Conservation (phyloP, 1,284 basidiomycete species). For the Cryptococcus sp. region DNA sequence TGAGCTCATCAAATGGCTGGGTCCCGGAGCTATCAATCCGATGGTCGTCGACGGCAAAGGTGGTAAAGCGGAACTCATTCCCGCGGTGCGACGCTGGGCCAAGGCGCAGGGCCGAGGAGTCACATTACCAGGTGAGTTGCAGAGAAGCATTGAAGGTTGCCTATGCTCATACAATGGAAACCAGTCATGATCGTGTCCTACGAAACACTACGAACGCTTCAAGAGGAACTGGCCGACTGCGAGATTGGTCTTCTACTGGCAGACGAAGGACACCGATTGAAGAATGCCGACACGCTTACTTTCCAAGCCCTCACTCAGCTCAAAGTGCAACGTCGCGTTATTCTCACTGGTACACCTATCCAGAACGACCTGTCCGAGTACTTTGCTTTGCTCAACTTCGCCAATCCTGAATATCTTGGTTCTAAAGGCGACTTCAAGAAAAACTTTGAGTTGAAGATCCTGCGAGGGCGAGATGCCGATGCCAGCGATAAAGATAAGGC, state of each 20-base stretch:
- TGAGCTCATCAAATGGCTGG: slow-evolving; percentile 94
- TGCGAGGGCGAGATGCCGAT: slow-evolving; percentile 88
- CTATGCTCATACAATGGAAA: not conserved
- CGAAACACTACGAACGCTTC: slow-evolving; percentile 86
- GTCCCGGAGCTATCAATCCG: slow-evolving; percentile 74
- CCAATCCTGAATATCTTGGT: slow-evolving; percentile 94
- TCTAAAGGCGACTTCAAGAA: slow-evolving; percentile 91
- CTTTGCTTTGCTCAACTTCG: slow-evolving; percentile 93
- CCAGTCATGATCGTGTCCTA: slow-evolving; percentile 99
- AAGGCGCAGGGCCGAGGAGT: slow-evolving; percentile 81
- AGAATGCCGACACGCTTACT: slow-evolving; percentile 91
- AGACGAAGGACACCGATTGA: slow-evolving; percentile 95
- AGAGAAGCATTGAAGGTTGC: not conserved
- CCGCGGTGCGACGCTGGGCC: slow-evolving; percentile 81
- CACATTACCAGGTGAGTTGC: slow-evolving; percentile 73
- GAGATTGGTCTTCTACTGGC: slow-evolving; percentile 89
- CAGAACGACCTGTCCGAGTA: slow-evolving; percentile 97
- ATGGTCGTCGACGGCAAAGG: slow-evolving; percentile 89
- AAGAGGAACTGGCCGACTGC: slow-evolving; percentile 71
- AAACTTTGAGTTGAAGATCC: slow-evolving; percentile 93
- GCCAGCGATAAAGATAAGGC: slow-evolving; percentile 82
- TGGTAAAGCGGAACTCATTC: slow-evolving; percentile 74
- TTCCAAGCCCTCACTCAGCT: slow-evolving; percentile 83
- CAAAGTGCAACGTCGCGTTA: slow-evolving; percentile 90
- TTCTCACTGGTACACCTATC: slow-evolving; percentile 94